Conservation (phyloP, 768 basidiomycete species). For the Leucocoprinus sp. region DNA sequence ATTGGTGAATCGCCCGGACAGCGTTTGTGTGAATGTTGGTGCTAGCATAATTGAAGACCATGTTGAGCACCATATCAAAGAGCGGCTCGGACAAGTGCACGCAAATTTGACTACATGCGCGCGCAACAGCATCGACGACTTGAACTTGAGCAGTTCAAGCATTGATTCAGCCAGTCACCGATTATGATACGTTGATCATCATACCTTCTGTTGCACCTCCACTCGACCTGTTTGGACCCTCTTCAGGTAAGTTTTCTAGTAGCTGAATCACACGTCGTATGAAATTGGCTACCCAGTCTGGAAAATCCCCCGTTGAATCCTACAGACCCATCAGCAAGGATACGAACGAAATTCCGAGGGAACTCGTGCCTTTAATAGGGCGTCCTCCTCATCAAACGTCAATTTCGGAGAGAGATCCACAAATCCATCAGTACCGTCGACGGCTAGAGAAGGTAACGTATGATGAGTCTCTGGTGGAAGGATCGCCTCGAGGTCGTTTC, state of each 20-base stretch:
- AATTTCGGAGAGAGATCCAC: conserved; percentile 32
- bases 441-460: conserved; percentile 29
- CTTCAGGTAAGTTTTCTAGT: conserved; percentile 81
- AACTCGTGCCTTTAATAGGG: conserved; percentile 40
- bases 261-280: conserved; percentile 71
- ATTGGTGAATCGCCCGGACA: conserved; percentile 77
- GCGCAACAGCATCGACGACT: conserved; percentile 67
- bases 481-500: conserved; percentile 26
- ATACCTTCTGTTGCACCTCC: conserved; percentile 60
- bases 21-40: conserved; percentile 78
- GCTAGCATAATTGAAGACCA: conserved; percentile 78
- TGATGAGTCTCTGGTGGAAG: conserved; percentile 21
- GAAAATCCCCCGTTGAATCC: conserved; percentile 66
- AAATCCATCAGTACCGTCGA: conserved; percentile 30
- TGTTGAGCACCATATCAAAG: conserved; percentile 73
- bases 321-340: conserved; percentile 13
- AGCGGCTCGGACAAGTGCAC: conserved; percentile 65
- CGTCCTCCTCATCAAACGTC: conserved; percentile 62
- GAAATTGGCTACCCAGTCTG: conserved; percentile 80
- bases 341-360: not conserved
- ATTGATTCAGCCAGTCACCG: not conserved
- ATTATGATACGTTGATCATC: conserved; percentile 3
- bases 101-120: conserved; percentile 72
- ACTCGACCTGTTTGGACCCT: conserved; percentile 54
- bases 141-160: conserved; percentile 36